Evolutionary conservation across 2,329 filamentous ascomycete species (phyloP).

Genomic region (Fusarium metavorans): DNA sequence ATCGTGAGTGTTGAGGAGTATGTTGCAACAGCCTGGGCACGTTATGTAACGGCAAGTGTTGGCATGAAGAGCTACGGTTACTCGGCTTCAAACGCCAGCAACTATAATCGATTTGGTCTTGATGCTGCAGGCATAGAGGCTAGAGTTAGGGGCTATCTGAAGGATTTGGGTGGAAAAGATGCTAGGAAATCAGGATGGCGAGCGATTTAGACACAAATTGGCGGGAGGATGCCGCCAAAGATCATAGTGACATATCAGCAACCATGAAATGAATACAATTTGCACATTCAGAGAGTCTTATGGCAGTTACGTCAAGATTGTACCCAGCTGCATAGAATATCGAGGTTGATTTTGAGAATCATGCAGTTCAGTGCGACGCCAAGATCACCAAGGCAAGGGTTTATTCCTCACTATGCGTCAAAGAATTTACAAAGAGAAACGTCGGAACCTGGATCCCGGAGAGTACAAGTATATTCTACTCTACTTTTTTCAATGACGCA

Average conservation of each 20-base stretch:
- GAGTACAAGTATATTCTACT: too few species aligned
- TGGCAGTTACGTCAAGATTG: too few species aligned
- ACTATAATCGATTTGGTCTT: constrained; percentile 61
- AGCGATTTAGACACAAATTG: constrained; percentile 19
- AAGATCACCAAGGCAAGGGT: too few species aligned
- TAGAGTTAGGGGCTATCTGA: constrained; percentile 37
- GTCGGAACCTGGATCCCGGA: too few species aligned
- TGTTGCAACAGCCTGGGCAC: constrained; percentile 60
- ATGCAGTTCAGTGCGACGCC: too few species aligned
- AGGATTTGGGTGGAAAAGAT: constrained; percentile 33
- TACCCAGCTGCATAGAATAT: too few species aligned
- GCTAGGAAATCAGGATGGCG: constrained; percentile 40
- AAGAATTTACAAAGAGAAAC: too few species aligned
- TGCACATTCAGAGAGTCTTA: too few species aligned
- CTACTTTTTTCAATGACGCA: too few species aligned
- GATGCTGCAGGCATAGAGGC: constrained; percentile 55
- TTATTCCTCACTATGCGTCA: too few species aligned
- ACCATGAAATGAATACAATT: too few species aligned
- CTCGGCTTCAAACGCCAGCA: constrained; percentile 58
- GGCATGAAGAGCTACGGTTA: constrained; percentile 61
- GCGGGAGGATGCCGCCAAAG: neutral
- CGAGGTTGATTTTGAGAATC: too few species aligned
- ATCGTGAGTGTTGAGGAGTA: constrained; percentile 62
- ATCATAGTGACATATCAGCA: neutral
- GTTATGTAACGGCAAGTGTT: constrained; percentile 55